These are phyloP conservation scores for Alternaria panax DNA, from an alignment of 2,329 filamentous ascomycete species.

Conservation along the genomic window DNA sequence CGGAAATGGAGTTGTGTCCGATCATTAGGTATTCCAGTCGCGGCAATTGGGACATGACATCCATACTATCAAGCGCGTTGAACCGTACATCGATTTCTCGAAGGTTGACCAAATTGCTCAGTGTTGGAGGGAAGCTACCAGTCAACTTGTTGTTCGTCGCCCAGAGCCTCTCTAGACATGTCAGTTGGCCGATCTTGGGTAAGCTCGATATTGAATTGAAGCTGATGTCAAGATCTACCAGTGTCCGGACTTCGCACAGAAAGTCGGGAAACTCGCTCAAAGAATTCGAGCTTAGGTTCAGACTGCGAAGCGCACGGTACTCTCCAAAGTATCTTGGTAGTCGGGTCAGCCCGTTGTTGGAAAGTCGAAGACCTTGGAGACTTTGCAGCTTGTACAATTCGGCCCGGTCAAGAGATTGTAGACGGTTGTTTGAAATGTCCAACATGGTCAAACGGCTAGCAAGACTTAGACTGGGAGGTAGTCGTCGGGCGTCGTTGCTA, in stretches of 20 bases:
- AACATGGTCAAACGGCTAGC: conserved; percentile 84
- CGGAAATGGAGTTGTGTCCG: conserved; percentile 91
- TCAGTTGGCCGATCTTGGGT: conserved; percentile 80
- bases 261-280: conserved; percentile 85
- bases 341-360: conserved; percentile 85
- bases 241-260: conserved; percentile 78
- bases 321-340: conserved; percentile 83
- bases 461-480: conserved; percentile 83
- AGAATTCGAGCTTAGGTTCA: conserved; percentile 95
- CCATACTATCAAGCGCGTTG: conserved; percentile 87
- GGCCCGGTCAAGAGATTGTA: conserved; percentile 86
- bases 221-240: conserved; percentile 94
- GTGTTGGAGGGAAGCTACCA: conserved; percentile 75
- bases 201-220: conserved; percentile 89
- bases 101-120: conserved; percentile 76
- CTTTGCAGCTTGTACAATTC: conserved; percentile 77
- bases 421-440: conserved; percentile 91
- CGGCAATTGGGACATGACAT: conserved; percentile 83
- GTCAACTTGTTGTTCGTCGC: conserved; percentile 93
- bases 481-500: conserved; percentile 86
- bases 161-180: conserved; percentile 84
- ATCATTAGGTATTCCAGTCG: conserved; percentile 87
- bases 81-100: conserved; percentile 95
- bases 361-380: conserved; percentile 86
- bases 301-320: conserved; percentile 78